Conservation (phyloP, 176 grass and related monocot genomes). For the Metroxylon sagu region DNA sequence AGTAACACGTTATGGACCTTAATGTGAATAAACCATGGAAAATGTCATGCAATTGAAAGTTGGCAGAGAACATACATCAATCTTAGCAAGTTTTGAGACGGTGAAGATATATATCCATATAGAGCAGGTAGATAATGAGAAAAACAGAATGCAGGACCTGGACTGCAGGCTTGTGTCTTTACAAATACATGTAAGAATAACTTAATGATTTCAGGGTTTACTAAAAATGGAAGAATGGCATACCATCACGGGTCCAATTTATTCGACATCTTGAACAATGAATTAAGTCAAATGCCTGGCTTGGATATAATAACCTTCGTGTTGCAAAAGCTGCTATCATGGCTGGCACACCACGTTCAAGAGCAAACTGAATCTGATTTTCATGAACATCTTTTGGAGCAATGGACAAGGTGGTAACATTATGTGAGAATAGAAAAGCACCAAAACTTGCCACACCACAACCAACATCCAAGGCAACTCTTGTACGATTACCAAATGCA, state of each 20-base stretch:
- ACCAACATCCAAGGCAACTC: conserved; percentile 38
- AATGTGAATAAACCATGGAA: too few relatives aligned
- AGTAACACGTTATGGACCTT: too few relatives aligned
- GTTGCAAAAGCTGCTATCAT: conserved; percentile 48
- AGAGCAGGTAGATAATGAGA: too few relatives aligned
- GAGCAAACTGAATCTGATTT: conserved; percentile 61
- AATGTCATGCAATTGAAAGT: too few relatives aligned
- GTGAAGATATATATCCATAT: too few relatives aligned
- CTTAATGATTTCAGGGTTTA: too few relatives aligned
- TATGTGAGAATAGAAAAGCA: conserved; percentile 31
- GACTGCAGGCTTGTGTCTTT: too few relatives aligned
- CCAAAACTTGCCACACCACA: conserved; percentile 53
- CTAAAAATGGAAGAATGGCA: background rate
- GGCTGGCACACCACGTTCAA: conserved; percentile 46
- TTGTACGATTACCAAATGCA: conserved; percentile 36
- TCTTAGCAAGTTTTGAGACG: too few relatives aligned
- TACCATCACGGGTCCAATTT: conserved; percentile 53
- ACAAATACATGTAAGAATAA: too few relatives aligned
- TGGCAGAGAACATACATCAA: too few relatives aligned
- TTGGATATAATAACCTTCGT: conserved; percentile 34
- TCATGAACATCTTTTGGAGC: conserved; percentile 51
- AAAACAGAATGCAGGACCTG: too few relatives aligned
- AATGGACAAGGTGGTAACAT: conserved; percentile 37
- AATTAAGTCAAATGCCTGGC: conserved; percentile 46
- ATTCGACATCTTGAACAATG: conserved; percentile 54